Conservation (phyloP, 176 grass and related monocot genomes). For the Calamus simplicifolius region DNA sequence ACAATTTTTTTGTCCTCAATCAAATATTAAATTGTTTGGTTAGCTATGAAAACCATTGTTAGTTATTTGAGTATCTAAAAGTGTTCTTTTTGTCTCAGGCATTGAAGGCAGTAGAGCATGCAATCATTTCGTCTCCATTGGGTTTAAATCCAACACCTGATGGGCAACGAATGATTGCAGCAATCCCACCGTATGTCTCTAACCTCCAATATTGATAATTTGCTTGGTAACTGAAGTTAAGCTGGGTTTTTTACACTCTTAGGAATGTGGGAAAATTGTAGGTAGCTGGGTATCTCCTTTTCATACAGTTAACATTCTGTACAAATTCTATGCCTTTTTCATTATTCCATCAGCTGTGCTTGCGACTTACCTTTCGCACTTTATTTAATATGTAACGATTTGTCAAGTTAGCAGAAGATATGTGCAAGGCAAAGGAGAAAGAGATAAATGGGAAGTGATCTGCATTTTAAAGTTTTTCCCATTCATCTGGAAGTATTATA, state of each 20-base stretch:
- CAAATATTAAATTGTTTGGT: too few relatives aligned
- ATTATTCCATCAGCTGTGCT: too few relatives aligned
- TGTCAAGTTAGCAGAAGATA: constrained; percentile 77
- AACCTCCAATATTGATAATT: background rate
- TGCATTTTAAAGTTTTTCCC: background rate
- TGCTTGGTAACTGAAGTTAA: too few relatives aligned
- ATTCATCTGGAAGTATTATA: too few relatives aligned
- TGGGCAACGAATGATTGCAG: constrained; percentile 67
- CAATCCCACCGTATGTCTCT: constrained; percentile 60
- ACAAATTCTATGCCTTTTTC: too few relatives aligned
- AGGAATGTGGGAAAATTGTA: too few relatives aligned
- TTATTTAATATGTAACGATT: constrained; percentile 39
- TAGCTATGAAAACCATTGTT: too few relatives aligned
- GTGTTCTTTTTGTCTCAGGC: constrained; percentile 20
- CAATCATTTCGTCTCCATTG: constrained; percentile 73
- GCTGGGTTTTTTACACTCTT: too few relatives aligned
- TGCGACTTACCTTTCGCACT: background rate
- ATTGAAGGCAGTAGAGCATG: constrained; percentile 78
- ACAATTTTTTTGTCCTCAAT: too few relatives aligned
- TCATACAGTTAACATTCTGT: too few relatives aligned
- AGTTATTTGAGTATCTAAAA: too few relatives aligned
- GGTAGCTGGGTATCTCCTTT: too few relatives aligned
- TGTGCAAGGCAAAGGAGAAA: constrained; percentile 98
- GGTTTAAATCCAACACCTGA: constrained; percentile 83
- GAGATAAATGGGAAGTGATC: constrained; percentile 63